Conservation (phyloP, 2,329 filamentous ascomycete genomes). For the Beauveria asiatica region DNA sequence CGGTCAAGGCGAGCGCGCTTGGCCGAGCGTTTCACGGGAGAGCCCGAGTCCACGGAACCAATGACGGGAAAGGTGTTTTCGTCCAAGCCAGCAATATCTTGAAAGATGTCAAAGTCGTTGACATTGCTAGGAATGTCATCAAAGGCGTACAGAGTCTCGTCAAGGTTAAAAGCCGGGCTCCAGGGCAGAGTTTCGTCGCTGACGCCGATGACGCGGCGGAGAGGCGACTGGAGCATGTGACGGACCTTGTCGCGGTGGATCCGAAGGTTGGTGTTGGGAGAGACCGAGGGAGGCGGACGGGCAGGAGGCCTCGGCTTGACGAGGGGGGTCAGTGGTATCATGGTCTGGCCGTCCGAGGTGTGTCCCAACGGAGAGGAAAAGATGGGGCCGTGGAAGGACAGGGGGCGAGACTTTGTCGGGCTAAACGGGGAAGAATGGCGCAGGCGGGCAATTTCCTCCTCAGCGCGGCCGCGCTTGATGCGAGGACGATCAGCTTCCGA, state of each 20-base stretch:
- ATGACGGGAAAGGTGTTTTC: slow-evolving; percentile 28
- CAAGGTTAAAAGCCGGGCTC: slow-evolving; percentile 60
- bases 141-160: slow-evolving; percentile 44
- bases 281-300: slow-evolving; percentile 61
- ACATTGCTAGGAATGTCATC: slow-evolving; percentile 41
- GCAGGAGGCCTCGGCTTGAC: slow-evolving; percentile 65
- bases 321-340: slow-evolving; percentile 73
- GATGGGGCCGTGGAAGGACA: slow-evolving; percentile 40
- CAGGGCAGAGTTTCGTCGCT: slow-evolving; percentile 44
- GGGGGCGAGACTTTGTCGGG: slow-evolving; percentile 61
- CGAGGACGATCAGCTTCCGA: slow-evolving; percentile 74
- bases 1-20: slow-evolving; percentile 55
- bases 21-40: slow-evolving; percentile 56
- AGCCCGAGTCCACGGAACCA: slow-evolving; percentile 46
- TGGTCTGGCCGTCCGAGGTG: slow-evolving; percentile 48
- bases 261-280: slow-evolving; percentile 84
- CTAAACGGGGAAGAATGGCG: slow-evolving; percentile 90
- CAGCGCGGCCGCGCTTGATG: slow-evolving; percentile 82
- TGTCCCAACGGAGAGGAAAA: slow-evolving; percentile 64
- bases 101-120: slow-evolving; percentile 56
- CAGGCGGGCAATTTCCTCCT: slow-evolving; percentile 90
- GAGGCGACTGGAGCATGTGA: slow-evolving; percentile 72
- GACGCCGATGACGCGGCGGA: slow-evolving; percentile 35
- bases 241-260: slow-evolving; percentile 79
- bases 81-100: slow-evolving; percentile 26